These are phyloP conservation scores for Hypoxylon cercidicola DNA, from an alignment of 495 filamentous ascomycete species.

Conservation along the genomic window DNA sequence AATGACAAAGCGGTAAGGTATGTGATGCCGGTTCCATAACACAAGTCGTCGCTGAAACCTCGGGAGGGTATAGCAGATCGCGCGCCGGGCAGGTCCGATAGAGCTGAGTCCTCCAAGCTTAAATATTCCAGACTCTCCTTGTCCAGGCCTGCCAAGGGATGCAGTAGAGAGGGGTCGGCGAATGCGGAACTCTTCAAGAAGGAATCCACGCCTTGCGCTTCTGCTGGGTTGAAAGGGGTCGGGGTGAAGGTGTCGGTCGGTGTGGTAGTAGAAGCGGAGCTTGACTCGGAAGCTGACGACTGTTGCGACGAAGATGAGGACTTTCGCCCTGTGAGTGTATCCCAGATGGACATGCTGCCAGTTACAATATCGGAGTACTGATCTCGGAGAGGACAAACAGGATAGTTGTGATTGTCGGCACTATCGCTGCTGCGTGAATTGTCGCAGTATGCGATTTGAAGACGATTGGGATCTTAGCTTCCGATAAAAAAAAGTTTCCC, in stretches of 20 bases:
- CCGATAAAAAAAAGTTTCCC: slow-evolving; percentile 24
- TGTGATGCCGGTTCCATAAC: slow-evolving; percentile 94
- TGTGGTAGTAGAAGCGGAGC: slow-evolving; percentile 42
- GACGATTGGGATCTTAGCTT: slow-evolving; percentile 18
- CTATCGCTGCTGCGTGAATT: slow-evolving; percentile 14
- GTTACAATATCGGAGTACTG: slow-evolving; percentile 3
- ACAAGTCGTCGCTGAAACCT: slow-evolving; percentile 97
- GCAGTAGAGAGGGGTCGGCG: slow-evolving; percentile 85
- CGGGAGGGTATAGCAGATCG: slow-evolving; percentile 90
- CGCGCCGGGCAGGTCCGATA: slow-evolving; percentile 87
- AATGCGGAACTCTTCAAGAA: slow-evolving; percentile 77
- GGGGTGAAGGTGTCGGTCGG: slow-evolving; percentile 62
- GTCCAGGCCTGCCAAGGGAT: slow-evolving; percentile 94
- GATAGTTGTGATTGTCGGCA: slow-evolving; percentile 1
- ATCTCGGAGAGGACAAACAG: slow-evolving; percentile 9
- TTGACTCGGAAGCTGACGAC: slow-evolving; percentile 42
- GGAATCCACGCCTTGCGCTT: slow-evolving; percentile 80
- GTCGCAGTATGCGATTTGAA: slow-evolving; percentile 24
- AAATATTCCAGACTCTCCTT: slow-evolving; percentile 93
- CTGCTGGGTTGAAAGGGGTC: slow-evolving; percentile 71
- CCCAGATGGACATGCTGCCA: slow-evolving; percentile 81
- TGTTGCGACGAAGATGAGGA: slow-evolving; percentile 59
- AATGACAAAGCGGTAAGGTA: slow-evolving; percentile 87
- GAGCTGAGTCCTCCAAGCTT: slow-evolving; percentile 87
- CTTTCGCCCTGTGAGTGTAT: slow-evolving; percentile 85